Percentiles rank a stretch among this genome's conserved stretches.
Conservation (phyloP, 495 filamentous ascomycete genomes). For the Trichodelitschia bisporula region DNA sequence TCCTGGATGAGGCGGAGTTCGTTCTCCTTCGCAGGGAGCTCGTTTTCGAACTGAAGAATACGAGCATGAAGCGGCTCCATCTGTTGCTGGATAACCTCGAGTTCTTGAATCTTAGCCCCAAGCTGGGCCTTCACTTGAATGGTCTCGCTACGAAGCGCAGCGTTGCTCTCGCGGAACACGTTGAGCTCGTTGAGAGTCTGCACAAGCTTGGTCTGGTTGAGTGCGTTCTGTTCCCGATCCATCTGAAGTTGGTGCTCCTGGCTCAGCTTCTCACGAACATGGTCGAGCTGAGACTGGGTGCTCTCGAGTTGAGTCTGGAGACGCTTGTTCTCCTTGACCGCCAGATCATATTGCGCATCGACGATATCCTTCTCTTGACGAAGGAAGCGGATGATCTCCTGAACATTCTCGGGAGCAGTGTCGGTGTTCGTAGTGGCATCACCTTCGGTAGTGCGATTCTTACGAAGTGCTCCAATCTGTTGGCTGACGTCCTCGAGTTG, state of each 20-base stretch:
- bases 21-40: slow-evolving; percentile 52
- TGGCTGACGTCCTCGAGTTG: slow-evolving; percentile 61
- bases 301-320: slow-evolving; percentile 78
- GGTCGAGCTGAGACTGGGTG: slow-evolving; percentile 63
- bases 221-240: slow-evolving; percentile 39
- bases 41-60: slow-evolving; percentile 55
- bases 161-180: slow-evolving; percentile 76
- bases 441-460: slow-evolving; percentile 32
- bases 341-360: slow-evolving; percentile 78
- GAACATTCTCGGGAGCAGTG: slow-evolving; percentile 35
- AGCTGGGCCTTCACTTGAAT: slow-evolving; percentile 53
- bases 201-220: slow-evolving; percentile 70
- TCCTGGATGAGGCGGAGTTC: slow-evolving; percentile 68
- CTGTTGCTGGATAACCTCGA: slow-evolving; percentile 46
- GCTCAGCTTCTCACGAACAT: slow-evolving; percentile 59
- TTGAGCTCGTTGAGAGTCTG: slow-evolving; percentile 88
- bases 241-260: slow-evolving; percentile 61
- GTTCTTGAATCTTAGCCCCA: slow-evolving; percentile 42
- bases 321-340: slow-evolving; percentile 61
- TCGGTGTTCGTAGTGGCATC: slow-evolving; percentile 18
- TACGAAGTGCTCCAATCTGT: slow-evolving; percentile 54
- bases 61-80: slow-evolving; percentile 63
- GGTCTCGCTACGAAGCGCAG: slow-evolving; percentile 62
- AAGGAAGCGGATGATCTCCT: slow-evolving; percentile 72
- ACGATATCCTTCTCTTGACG: slow-evolving; percentile 96